Evolutionary conservation across 352 stramenopile species (phyloP), one percentile per base, ranked within the genome.

Genomic region (Bremia lactucae): DNA sequence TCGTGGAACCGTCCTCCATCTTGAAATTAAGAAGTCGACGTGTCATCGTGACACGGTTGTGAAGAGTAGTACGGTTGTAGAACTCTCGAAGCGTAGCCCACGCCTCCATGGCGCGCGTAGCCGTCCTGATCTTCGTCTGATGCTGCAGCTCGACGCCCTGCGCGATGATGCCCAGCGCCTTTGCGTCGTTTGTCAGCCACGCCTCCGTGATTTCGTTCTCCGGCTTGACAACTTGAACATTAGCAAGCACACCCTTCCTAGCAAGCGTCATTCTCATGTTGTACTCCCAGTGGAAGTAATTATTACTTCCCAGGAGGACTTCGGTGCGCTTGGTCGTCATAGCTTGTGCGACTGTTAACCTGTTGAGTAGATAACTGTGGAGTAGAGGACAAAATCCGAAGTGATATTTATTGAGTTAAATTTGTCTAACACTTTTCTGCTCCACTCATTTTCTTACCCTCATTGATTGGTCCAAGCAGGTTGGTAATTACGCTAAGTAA

Each of bases 1-100:
- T 33, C 9, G 9, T 33, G 13, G 4, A 5, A 8, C 4, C 26
- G 14, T 13, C 14, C 14, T 33, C 26, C 26, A 33, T 33, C 26
- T 33, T 33, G 26, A 33, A 33, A 8, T 33, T 13, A 13, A 4
- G 26, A 0, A 64, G 21, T 0, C 29, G 39, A 4, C 26, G 15
- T 5, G 62, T 63, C 14, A 68, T 28, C 7, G 26, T 22, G 0
- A 65, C 34, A 15, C 49, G 48, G 35, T 69, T 68, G 25, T 69
- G 36, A 10, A 68, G 39, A 15, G 42, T 62, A 8, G 26, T 15
- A 13, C 26, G 26, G 14, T 33, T 33, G 26, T 5, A 33, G 9
- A 33, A 33, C 13, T 33, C 26, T 8, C 26, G 26, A 13, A n/a
- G 26, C 9, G 9, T 33, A 15, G 9, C 26, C 9, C 26, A 33